These are phyloP conservation scores for Ogataea saltuana DNA, from an alignment of 805 yeast species.

Conservation along the genomic window DNA sequence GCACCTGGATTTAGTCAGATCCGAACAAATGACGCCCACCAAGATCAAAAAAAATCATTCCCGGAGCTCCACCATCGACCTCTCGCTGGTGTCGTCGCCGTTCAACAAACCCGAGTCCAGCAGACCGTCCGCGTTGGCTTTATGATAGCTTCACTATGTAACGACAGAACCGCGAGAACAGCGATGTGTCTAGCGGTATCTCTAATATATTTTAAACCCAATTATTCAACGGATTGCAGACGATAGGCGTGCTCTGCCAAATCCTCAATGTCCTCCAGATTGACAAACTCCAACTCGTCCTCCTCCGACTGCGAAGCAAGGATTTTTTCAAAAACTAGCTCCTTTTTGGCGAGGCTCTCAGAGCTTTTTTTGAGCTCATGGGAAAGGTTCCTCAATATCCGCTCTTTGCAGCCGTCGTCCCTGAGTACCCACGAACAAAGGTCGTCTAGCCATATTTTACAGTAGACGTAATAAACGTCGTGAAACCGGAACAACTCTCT, in stretches of 20 bases:
- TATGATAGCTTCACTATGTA: background rate
- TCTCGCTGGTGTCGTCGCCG: conserved; percentile 2
- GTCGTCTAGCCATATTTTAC: conserved; percentile 74
- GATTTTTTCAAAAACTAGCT: conserved; percentile 57
- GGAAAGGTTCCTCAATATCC: conserved; percentile 60
- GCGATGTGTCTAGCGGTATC: no score
- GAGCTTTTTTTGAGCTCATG: conserved; percentile 57
- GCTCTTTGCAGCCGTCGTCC: conserved; percentile 56
- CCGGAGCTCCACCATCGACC: conserved; percentile 3
- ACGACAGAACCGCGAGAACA: no score
- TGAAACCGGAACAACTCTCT: conserved; percentile 79
- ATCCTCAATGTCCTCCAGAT: conserved; percentile 55
- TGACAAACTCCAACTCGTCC: conserved; percentile 45
- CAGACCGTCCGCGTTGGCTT: background rate
- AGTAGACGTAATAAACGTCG: conserved; percentile 83
- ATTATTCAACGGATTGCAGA: conserved; percentile 5
- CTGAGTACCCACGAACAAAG: conserved; percentile 70
- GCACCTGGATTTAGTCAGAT: background rate
- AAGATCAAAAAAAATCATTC: background rate
- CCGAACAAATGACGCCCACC: conserved; percentile 2
- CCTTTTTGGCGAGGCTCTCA: conserved; percentile 40
- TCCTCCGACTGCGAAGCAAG: conserved; percentile 38
- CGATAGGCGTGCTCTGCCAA: conserved; percentile 52
- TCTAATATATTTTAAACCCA: background rate
- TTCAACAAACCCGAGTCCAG: background rate